Evolutionary conservation across 2,329 filamentous ascomycete genomes (phyloP).

Genomic region (Aspergillus aculeatinus): DNA sequence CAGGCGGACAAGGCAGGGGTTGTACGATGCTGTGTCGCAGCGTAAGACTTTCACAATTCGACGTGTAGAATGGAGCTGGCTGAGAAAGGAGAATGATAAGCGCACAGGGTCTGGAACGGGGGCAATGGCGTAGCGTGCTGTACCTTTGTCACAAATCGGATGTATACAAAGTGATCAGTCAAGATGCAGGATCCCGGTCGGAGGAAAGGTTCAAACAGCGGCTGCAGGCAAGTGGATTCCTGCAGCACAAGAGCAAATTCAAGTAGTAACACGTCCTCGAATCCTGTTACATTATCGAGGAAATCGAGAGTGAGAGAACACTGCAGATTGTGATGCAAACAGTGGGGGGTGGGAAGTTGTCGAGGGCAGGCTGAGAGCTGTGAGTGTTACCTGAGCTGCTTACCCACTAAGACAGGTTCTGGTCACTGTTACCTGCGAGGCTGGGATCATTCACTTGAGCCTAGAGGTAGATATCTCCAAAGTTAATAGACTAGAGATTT

Average conservation of each 20-base stretch:
- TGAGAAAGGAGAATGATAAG: background rate
- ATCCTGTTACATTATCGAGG: background rate
- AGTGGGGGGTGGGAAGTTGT: background rate
- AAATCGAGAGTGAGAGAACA: background rate
- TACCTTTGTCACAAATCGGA: background rate
- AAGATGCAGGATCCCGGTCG: background rate
- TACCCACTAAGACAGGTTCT: background rate
- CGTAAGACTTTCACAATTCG: background rate
- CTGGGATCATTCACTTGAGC: background rate
- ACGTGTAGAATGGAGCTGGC: background rate
- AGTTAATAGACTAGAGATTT: too few species aligned
- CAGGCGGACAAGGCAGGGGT: background rate
- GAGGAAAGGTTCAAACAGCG: slow-evolving; percentile 10
- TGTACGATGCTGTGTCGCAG: background rate
- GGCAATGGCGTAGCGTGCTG: background rate
- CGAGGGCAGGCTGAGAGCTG: background rate
- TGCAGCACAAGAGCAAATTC: background rate
- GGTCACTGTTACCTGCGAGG: background rate
- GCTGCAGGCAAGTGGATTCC: slow-evolving; percentile 6
- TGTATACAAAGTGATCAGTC: background rate
- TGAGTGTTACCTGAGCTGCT: background rate
- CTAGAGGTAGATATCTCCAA: too few species aligned
- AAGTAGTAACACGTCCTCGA: slow-evolving; percentile 6
- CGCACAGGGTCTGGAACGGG: background rate
- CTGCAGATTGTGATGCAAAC: background rate